Evolutionary conservation across 805 yeast genomes (phyloP).

Genomic region (Yarrowia yakushimensis): DNA sequence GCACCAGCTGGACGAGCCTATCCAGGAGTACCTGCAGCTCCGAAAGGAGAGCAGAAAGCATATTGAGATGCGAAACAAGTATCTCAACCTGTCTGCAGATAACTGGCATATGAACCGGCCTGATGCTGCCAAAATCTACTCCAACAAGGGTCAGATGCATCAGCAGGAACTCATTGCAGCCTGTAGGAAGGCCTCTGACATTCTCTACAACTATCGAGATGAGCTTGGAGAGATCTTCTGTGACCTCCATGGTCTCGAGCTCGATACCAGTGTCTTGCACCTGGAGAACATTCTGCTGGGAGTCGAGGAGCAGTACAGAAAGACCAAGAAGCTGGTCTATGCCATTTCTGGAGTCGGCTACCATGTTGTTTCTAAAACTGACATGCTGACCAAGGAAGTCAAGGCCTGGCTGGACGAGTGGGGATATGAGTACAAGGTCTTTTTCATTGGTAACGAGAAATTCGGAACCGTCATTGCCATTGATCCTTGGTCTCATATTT

Average conservation of each 20-base stretch:
- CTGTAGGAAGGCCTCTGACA: conserved; percentile 33
- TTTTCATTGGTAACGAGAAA: conserved; percentile 35
- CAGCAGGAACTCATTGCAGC: conserved; percentile 34
- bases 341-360: conserved; percentile 39
- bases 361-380: conserved; percentile 34
- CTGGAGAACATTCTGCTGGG: conserved; percentile 32
- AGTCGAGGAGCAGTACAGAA: conserved; percentile 31
- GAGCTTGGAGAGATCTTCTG: conserved; percentile 34
- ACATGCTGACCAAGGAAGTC: conserved; percentile 37
- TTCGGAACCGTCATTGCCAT: conserved; percentile 43
- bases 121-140: conserved; percentile 34
- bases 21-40: conserved; percentile 33
- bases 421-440: conserved; percentile 42
- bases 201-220: conserved; percentile 33
- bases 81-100: conserved; percentile 37
- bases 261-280: conserved; percentile 37
- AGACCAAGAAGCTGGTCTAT: conserved; percentile 34
- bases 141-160: conserved; percentile 38
- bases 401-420: conserved; percentile 38
- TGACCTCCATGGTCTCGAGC: conserved; percentile 40
- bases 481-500: conserved; percentile 41
- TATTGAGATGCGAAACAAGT: conserved; percentile 38
- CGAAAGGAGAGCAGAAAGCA: conserved; percentile 32
- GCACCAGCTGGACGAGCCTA: conserved; percentile 27
- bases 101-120: conserved; percentile 37